Evolutionary conservation across 1,284 basidiomycete species (phyloP).

Genomic region (Cryptococcus maquisensis): DNA sequence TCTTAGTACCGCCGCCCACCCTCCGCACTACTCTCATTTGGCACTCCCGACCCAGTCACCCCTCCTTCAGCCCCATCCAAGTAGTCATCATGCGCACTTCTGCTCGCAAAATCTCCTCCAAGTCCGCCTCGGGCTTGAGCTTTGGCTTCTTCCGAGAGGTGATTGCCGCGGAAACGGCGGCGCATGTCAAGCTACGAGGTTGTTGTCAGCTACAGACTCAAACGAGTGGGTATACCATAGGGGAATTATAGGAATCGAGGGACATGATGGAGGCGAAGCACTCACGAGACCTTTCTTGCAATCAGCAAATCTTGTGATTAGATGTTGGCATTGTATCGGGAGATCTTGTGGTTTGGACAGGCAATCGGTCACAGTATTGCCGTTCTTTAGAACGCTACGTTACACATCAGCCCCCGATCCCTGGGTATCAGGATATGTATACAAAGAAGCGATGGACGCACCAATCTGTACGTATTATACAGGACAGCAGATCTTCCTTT

Average conservation of each 20-base stretch:
- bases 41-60: not conserved
- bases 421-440: not conserved
- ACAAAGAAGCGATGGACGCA: slow-evolving; percentile 15
- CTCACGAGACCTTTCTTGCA: slow-evolving; percentile 48
- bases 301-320: slow-evolving; percentile 43
- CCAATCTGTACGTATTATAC: slow-evolving; percentile 46
- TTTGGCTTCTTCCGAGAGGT: slow-evolving; percentile 24
- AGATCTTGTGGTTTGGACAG: slow-evolving; percentile 34
- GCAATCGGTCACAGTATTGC: slow-evolving; percentile 42
- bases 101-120: too few relatives aligned
- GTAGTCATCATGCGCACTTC: too few relatives aligned
- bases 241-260: not conserved
- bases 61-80: not conserved
- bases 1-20: too few relatives aligned
- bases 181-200: slow-evolving; percentile 46
- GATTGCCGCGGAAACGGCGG: slow-evolving; percentile 46
- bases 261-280: not conserved
- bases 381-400: slow-evolving; percentile 38
- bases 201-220: not conserved
- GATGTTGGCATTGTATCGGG: slow-evolving; percentile 45
- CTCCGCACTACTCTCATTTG: too few relatives aligned
- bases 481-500: slow-evolving; percentile 43
- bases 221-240: not conserved
- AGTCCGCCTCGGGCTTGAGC: slow-evolving; percentile 1
- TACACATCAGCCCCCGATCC: not conserved